phyloP scores from a whole-genome alignment of 2,329 filamentous ascomycete genomes.

The Hyphodiscus sp. region DNA sequence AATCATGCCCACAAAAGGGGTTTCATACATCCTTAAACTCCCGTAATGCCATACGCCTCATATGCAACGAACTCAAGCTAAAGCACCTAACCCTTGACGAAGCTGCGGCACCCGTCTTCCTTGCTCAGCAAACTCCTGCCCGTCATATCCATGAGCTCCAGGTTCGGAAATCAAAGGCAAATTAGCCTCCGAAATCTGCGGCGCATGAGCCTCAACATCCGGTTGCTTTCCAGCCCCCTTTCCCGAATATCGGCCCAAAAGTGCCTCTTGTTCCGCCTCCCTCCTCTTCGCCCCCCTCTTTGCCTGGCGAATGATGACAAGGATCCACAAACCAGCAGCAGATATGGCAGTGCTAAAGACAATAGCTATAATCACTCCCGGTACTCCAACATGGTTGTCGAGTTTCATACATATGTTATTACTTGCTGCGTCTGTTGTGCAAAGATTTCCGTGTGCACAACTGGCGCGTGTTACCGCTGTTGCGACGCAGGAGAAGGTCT shows the following conservation, averaged over 20 bases:
- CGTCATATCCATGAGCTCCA: not conserved
- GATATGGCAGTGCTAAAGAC: not conserved
- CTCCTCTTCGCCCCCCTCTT: not conserved
- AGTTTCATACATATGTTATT: not conserved
- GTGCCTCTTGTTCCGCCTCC: not conserved
- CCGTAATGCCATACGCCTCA: not conserved
- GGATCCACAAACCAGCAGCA: not conserved
- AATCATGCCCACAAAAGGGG: too few species aligned
- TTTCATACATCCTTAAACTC: not conserved
- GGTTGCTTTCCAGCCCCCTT: not conserved
- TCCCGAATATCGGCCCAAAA: not conserved
- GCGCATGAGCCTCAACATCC: not conserved
- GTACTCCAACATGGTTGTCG: not conserved
- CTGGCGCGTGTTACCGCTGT: not conserved
- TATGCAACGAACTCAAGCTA: not conserved
- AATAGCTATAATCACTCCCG: not conserved
- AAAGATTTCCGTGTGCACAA: not conserved
- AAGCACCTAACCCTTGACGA: not conserved
- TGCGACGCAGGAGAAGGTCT: not conserved
- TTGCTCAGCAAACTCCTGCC: not conserved
- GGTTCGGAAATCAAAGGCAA: not conserved
- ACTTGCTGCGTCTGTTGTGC: not conserved
- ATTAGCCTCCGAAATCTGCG: not conserved
- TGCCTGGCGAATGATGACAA: not conserved
- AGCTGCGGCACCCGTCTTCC: not conserved